Percentiles rank a stretch among this genome's conserved stretches.
These are phyloP conservation scores for Arthrinium puccinioides DNA, from an alignment of 2,329 filamentous ascomycete species.

Conservation along the genomic window DNA sequence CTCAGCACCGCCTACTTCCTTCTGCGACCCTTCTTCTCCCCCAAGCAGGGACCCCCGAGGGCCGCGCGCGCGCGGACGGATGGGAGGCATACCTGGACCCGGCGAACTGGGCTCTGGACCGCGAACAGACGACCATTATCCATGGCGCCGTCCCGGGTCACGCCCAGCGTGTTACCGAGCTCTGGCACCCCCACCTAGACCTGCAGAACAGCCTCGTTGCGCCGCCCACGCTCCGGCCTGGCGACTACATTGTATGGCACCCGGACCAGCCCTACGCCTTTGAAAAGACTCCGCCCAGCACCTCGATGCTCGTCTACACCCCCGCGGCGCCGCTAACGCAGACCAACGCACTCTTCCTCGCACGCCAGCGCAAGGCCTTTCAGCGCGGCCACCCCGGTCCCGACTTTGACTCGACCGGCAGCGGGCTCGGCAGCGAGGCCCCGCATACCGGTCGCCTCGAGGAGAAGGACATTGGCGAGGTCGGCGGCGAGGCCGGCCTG, in stretches of 20 bases:
- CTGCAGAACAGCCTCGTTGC: conserved; percentile 46
- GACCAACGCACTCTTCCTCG: conserved; percentile 50
- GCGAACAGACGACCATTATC: conserved; percentile 46
- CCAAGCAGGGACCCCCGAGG: conserved; percentile 32
- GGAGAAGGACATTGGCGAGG: conserved; percentile 42
- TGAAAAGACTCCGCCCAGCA: conserved; percentile 18
- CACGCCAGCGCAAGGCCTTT: conserved; percentile 50
- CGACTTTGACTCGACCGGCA: conserved; percentile 48
- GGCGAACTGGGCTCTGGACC: conserved; percentile 33
- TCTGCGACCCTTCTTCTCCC: conserved; percentile 44
- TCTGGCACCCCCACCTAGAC: conserved; percentile 50
- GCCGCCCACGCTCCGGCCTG: conserved; percentile 45
- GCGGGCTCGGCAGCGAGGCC: conserved; percentile 42
- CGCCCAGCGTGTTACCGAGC: conserved; percentile 49
- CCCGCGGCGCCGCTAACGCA: conserved; percentile 49
- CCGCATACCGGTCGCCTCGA: conserved; percentile 39
- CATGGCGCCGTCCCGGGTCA: conserved; percentile 52
- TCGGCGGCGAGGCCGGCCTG: conserved; percentile 42
- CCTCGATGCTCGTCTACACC: conserved; percentile 46
- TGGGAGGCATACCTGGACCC: conserved; percentile 44
- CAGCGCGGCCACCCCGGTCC: conserved; percentile 45
- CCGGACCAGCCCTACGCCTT: conserved; percentile 51
- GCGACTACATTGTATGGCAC: conserved; percentile 54
- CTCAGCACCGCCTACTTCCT: conserved; percentile 40
- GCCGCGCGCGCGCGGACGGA: conserved; percentile 15